Percentiles rank a stretch among this genome's conserved stretches.
These are phyloP conservation scores for Rhodotorula sp. DNA, from an alignment of 1,284 basidiomycete genomes.

Conservation along the genomic window DNA sequence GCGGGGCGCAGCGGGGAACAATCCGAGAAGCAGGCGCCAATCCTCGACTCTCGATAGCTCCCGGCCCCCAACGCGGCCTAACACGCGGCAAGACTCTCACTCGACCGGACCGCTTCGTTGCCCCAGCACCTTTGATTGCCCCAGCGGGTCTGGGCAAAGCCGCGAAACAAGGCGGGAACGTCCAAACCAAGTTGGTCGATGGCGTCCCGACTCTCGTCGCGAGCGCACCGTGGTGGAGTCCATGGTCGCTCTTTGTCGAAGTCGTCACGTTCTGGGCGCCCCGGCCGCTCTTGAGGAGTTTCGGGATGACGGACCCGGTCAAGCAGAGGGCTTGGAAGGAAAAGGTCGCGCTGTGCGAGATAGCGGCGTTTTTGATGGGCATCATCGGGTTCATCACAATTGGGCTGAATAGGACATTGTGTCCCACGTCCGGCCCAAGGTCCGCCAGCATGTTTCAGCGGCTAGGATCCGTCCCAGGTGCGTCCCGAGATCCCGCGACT, in stretches of 20 bases:
- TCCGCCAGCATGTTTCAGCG: constrained; percentile 37
- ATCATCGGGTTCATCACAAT: constrained; percentile 89
- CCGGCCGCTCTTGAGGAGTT: constrained; percentile 64
- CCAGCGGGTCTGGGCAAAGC: constrained; percentile 51
- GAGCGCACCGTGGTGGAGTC: constrained; percentile 53
- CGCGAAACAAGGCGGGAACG: constrained; percentile 23
- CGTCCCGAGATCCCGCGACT: constrained; percentile 2
- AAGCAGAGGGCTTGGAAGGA: constrained; percentile 94
- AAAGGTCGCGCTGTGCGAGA: constrained; percentile 88
- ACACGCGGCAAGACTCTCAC: constrained; percentile 88
- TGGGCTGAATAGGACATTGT: constrained; percentile 87
- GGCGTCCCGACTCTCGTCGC: constrained; percentile 37
- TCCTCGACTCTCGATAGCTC: constrained; percentile 9
- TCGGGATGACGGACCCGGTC: constrained; percentile 74
- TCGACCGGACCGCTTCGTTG: constrained; percentile 88
- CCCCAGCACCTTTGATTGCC: constrained; percentile 89
- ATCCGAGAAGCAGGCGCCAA: constrained; percentile 29
- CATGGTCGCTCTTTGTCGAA: constrained; percentile 79
- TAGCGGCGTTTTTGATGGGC: constrained; percentile 74
- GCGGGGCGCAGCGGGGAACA: constrained; percentile 35
- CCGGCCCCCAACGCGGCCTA: constrained; percentile 18
- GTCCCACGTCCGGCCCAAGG: constrained; percentile 59
- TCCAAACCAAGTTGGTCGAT: constrained; percentile 32
- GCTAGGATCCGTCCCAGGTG: constrained; percentile 36
- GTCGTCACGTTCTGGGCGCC: constrained; percentile 91